phyloP scores from a whole-genome alignment of 768 basidiomycete species.

The Boletus rufocinnamomeus region DNA sequence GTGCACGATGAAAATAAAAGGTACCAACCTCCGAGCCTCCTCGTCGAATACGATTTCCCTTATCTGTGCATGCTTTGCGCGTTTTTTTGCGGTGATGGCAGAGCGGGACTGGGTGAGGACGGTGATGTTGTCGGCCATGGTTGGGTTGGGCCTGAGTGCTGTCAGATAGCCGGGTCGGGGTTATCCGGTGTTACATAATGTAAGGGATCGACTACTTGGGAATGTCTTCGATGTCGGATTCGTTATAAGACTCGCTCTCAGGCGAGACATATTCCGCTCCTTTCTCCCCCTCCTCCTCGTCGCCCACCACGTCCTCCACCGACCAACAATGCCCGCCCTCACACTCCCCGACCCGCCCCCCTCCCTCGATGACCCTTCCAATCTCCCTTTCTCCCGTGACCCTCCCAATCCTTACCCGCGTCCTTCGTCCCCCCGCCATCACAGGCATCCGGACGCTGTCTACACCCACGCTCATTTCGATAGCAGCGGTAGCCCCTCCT shows the following conservation, averaged over 20 bases:
- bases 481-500: neutral
- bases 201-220: conserved; percentile 29
- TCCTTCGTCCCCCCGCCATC: conserved; percentile 17
- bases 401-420: conserved; percentile 27
- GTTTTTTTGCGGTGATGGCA: conserved; percentile 66
- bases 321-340: conserved; percentile 34
- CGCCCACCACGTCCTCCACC: neutral
- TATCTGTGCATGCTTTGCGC: conserved; percentile 64
- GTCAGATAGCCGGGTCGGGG: conserved; percentile 15
- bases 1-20: conserved; percentile 17
- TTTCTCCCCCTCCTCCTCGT: conserved; percentile 13
- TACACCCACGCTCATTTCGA: conserved; percentile 33
- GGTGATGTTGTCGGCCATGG: conserved; percentile 45
- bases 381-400: conserved; percentile 6
- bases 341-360: conserved; percentile 15
- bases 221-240: conserved; percentile 28
- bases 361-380: conserved; percentile 4
- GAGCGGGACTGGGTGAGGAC: conserved; percentile 64
- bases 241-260: conserved; percentile 39
- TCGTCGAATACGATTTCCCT: conserved; percentile 88
- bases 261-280: conserved; percentile 34
- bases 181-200: conserved; percentile 29
- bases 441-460: conserved; percentile 18
- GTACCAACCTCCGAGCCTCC: conserved; percentile 65
- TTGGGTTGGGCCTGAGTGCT: conserved; percentile 1